phyloP scores from a whole-genome alignment of 495 filamentous ascomycete genomes.

The Mycothermus thermophilus region DNA sequence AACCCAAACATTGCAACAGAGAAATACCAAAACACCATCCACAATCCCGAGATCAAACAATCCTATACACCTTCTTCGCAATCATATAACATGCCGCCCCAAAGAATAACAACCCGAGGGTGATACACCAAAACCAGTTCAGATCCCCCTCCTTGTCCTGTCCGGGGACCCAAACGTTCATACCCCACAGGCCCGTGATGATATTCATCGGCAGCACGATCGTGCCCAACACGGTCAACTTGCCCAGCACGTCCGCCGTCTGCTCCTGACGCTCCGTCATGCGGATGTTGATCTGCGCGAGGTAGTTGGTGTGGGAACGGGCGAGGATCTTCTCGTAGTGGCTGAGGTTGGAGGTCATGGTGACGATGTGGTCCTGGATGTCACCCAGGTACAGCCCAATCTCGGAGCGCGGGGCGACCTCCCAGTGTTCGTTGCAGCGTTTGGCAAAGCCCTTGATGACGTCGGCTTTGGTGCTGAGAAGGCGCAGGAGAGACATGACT shows the following conservation, averaged over 20 bases:
- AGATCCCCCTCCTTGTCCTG: conserved; percentile 49
- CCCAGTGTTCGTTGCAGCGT: conserved; percentile 95
- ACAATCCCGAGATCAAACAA: conserved; percentile 32
- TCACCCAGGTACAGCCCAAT: conserved; percentile 93
- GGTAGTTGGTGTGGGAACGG: conserved; percentile 88
- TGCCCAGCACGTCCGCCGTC: conserved; percentile 85
- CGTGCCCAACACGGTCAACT: conserved; percentile 88
- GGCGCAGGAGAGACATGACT: conserved; percentile 82
- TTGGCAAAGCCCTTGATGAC: conserved; percentile 99
- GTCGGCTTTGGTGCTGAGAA: conserved; percentile 93
- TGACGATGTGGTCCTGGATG: conserved; percentile 97
- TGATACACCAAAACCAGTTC: conserved; percentile 52
- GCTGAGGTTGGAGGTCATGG: conserved; percentile 87
- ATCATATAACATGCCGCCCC: conserved; percentile 63
- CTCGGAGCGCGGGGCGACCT: conserved; percentile 85
- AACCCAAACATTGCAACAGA: too few relatives aligned
- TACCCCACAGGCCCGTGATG: conserved; percentile 95
- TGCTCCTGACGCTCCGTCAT: conserved; percentile 97
- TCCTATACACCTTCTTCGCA: conserved; percentile 58
- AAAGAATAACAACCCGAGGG: conserved; percentile 61
- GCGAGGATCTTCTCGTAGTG: conserved; percentile 94
- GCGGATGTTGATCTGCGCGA: conserved; percentile 80
- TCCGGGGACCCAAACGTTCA: conserved; percentile 94
- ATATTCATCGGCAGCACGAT: conserved; percentile 98
- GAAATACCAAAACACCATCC: too few relatives aligned